phyloP scores from a whole-genome alignment of 805 yeast species.

The Spathaspora arborariae region DNA sequence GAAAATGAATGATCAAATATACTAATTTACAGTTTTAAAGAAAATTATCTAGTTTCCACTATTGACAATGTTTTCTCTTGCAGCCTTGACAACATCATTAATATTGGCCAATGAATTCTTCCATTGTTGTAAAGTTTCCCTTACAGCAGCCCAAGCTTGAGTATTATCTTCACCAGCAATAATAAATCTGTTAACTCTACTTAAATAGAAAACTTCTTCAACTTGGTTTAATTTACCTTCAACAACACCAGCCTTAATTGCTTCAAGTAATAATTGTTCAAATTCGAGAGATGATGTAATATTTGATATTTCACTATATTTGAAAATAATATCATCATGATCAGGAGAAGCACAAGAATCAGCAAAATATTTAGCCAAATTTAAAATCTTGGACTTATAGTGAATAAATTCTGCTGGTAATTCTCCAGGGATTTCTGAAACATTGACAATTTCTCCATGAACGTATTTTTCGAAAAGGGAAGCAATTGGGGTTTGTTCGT shows the following conservation, averaged over 20 bases:
- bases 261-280: conserved; percentile 37
- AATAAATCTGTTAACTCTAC: conserved; percentile 38
- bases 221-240: conserved; percentile 46
- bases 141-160: conserved; percentile 35
- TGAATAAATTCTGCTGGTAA: conserved; percentile 22
- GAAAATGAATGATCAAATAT: background rate
- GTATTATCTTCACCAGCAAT: conserved; percentile 34
- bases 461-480: conserved; percentile 30
- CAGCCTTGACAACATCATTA: conserved; percentile 36
- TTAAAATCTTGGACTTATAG: conserved; percentile 36
- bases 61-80: conserved; percentile 41
- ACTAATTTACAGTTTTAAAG: background rate
- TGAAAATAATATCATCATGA: conserved; percentile 24
- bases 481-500: conserved; percentile 24
- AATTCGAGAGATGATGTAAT: conserved; percentile 28
- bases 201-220: conserved; percentile 36
- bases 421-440: conserved; percentile 13
- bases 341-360: conserved; percentile 12
- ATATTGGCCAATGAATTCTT: conserved; percentile 37
- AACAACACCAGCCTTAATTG: conserved; percentile 41
- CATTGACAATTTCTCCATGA: conserved; percentile 27
- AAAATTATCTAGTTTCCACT: conserved; percentile 2
- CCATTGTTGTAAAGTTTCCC: conserved; percentile 34
- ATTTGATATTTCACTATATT: conserved; percentile 34
- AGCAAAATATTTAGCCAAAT: conserved; percentile 37